phyloP scores from a whole-genome alignment of 805 yeast genomes.

The Pichia nanzhaoensis region DNA sequence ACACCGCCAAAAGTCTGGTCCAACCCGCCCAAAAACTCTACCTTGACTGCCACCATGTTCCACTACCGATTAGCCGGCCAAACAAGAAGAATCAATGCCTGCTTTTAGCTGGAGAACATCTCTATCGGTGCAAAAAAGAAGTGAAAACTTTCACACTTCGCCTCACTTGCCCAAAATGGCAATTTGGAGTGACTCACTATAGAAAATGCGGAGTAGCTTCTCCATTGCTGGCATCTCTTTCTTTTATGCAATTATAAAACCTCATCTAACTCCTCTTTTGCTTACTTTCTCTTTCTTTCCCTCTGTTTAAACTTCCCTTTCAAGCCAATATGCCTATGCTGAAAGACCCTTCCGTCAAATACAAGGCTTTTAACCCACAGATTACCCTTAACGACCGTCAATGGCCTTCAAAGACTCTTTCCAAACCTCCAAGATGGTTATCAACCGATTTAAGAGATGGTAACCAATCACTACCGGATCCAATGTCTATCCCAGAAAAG shows the following conservation, averaged over 20 bases:
- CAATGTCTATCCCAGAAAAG: constrained; percentile 78
- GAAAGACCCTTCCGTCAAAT: constrained; percentile 57
- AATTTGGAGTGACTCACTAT: too few relatives aligned
- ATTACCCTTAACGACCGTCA: constrained; percentile 49
- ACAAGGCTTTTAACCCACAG: constrained; percentile 49
- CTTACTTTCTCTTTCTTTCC: background rate
- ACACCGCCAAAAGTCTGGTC: constrained; percentile 67
- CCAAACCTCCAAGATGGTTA: constrained; percentile 72
- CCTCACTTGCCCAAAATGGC: too few relatives aligned
- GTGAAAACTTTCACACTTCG: too few relatives aligned
- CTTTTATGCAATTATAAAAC: background rate
- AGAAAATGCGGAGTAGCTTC: too few relatives aligned
- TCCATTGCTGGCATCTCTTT: background rate
- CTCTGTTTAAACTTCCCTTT: background rate
- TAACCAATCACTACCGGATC: constrained; percentile 79
- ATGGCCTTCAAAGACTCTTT: constrained; percentile 60
- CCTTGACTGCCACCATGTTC: constrained; percentile 31
- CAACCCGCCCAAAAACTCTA: constrained; percentile 66
- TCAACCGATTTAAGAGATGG: constrained; percentile 83
- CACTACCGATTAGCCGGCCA: background rate
- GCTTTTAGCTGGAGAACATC: too few relatives aligned
- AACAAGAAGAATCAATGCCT: too few relatives aligned
- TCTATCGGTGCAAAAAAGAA: too few relatives aligned
- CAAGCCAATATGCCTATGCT: constrained; percentile 31
- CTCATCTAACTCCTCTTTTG: background rate